Conservation (phyloP, 202 grass and related monocot genomes). For the Musa balbisiana region DNA sequence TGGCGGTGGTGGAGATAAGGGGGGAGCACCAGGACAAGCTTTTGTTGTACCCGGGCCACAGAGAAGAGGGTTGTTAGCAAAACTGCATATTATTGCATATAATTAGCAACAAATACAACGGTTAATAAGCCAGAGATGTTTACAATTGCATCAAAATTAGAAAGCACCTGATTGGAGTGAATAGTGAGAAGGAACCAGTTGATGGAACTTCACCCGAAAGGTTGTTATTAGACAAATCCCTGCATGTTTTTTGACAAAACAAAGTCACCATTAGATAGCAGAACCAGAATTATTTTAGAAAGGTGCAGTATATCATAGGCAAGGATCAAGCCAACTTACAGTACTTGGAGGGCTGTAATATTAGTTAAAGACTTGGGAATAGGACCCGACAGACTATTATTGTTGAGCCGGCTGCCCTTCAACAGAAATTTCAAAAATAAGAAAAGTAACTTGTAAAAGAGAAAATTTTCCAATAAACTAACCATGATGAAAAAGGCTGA, state of each 20-base stretch:
- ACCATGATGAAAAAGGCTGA: not conserved
- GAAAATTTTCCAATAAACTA: not conserved
- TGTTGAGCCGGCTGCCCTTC: conserved; percentile 88
- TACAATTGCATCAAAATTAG: not conserved
- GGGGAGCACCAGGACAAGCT: conserved; percentile 14
- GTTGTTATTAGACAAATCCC: conserved; percentile 25
- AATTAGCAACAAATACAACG: not conserved
- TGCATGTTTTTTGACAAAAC: not conserved
- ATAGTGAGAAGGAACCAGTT: conserved; percentile 18
- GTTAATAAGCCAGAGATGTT: not conserved
- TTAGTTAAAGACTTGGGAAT: conserved; percentile 59
- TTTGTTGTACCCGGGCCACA: conserved; percentile 21
- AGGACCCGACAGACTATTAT: conserved; percentile 59
- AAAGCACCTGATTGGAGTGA: conserved; percentile 18
- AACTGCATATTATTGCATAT: conserved; percentile 2
- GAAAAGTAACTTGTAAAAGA: conserved; percentile 24
- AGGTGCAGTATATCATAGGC: conserved; percentile 3
- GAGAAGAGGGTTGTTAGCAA: conserved; percentile 16
- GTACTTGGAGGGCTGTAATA: conserved; percentile 71
- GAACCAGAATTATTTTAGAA: conserved; percentile 8
- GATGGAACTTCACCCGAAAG: conserved; percentile 19
- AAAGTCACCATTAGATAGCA: not conserved
- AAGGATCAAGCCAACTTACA: conserved; percentile 53
- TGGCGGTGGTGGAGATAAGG: conserved; percentile 11
- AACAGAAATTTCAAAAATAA: conserved; percentile 30